Conservation (phyloP, 2,329 filamentous ascomycete genomes). For the Fusarium ramigenum region DNA sequence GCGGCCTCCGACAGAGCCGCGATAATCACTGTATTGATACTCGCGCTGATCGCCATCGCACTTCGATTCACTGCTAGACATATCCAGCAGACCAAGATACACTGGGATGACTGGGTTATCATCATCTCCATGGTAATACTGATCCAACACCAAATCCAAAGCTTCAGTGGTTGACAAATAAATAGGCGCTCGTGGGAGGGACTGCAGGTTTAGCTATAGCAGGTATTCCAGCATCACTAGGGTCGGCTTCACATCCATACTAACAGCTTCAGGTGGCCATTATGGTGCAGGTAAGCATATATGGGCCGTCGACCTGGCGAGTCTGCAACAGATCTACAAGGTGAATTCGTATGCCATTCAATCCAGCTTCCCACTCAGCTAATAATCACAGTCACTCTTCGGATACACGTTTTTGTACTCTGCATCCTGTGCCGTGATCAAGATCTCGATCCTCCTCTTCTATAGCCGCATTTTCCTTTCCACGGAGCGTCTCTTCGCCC, state of each 20-base stretch:
- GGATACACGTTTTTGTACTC: not conserved
- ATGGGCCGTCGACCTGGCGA: not conserved
- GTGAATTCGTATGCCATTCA: not conserved
- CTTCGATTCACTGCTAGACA: not conserved
- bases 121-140: not conserved
- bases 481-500: not conserved
- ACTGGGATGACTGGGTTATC: not conserved
- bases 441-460: not conserved
- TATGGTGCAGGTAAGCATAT: not conserved
- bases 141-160: not conserved
- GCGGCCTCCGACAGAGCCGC: not conserved
- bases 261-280: not conserved
- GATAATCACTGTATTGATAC: not conserved
- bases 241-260: not conserved
- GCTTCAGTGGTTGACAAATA: not conserved
- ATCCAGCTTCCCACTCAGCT: rapidly evolving
- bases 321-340: not conserved
- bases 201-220: not conserved
- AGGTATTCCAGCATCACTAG: not conserved
- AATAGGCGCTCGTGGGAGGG: not conserved
- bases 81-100: not conserved
- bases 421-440: not conserved
- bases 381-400: not conserved
- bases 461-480: not conserved
- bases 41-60: not conserved